phyloP scores from a whole-genome alignment of 1,284 basidiomycete species.

The Sporisorium graminicola region DNA sequence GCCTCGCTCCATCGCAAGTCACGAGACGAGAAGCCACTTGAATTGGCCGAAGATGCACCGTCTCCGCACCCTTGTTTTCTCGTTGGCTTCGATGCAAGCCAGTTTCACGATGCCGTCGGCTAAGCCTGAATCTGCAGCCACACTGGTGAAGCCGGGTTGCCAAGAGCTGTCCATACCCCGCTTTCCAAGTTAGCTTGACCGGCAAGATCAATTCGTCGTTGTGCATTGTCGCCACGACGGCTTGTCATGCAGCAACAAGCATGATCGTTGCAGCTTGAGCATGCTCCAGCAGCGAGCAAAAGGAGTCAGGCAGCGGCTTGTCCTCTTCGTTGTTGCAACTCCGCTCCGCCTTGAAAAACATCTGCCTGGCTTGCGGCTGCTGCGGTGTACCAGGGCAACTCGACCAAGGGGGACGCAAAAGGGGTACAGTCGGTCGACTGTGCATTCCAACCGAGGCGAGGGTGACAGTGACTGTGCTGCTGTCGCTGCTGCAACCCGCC shows the following conservation, averaged over 20 bases:
- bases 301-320: neutral
- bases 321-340: neutral
- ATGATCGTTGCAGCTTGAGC: neutral
- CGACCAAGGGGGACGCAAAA: too few relatives aligned
- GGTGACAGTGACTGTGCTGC: too few relatives aligned
- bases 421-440: neutral
- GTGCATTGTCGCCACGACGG: too few relatives aligned
- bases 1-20: neutral
- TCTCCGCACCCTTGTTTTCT: constrained; percentile 7
- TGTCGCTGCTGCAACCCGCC: too few relatives aligned
- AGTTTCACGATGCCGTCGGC: constrained; percentile 8
- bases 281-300: neutral
- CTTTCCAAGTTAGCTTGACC: neutral
- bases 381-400: neutral
- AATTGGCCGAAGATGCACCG: constrained; percentile 26
- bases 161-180: neutral
- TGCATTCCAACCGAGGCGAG: too few relatives aligned
- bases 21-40: neutral
- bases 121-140: too few relatives aligned
- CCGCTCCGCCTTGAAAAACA: neutral
- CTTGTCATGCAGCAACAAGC: neutral
- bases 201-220: too few relatives aligned
- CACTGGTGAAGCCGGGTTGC: neutral
- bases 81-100: constrained; percentile 11
- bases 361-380: neutral